These are phyloP conservation scores for Candida sanyaensis DNA, from an alignment of 1,139 yeast species.

Conservation along the genomic window DNA sequence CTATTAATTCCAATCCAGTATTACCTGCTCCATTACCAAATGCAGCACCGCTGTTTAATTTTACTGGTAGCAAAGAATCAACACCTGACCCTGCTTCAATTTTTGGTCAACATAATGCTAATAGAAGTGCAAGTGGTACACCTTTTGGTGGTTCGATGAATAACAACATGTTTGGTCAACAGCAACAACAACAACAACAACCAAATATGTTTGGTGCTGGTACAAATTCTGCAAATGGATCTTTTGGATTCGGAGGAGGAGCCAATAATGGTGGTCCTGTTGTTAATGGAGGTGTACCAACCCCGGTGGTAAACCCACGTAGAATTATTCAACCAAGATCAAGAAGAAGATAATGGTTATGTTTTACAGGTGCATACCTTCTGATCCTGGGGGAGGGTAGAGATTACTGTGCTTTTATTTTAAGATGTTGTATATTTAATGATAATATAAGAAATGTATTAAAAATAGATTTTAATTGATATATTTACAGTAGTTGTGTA, in stretches of 20 bases:
- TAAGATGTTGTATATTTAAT: too few species aligned
- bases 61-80: constrained; percentile 22
- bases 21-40: constrained; percentile 3
- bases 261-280: constrained; percentile 3
- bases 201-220: constrained; percentile 9
- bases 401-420: too few species aligned
- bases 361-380: too few species aligned
- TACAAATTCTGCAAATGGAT: background rate
- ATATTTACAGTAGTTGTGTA: too few species aligned
- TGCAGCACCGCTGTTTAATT: constrained; percentile 17
- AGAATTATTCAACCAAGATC: constrained; percentile 32
- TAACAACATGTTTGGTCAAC: constrained; percentile 7
- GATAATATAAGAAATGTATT: too few species aligned
- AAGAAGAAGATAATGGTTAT: constrained; percentile 22
- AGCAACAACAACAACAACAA: constrained; percentile 5
- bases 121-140: constrained; percentile 13
- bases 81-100: constrained; percentile 33
- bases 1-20: background rate
- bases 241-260: constrained; percentile 3
- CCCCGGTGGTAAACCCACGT: constrained; percentile 22
- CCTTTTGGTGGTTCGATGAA: constrained; percentile 2
- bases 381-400: too few species aligned
- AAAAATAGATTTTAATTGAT: too few species aligned
- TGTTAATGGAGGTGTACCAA: constrained; percentile 3
- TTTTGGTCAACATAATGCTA: constrained; percentile 15